Evolutionary conservation across 2,329 filamentous ascomycete genomes (phyloP), one percentile per base, ranked within the genome.

Genomic region (Colletotrichum liaoningense): DNA sequence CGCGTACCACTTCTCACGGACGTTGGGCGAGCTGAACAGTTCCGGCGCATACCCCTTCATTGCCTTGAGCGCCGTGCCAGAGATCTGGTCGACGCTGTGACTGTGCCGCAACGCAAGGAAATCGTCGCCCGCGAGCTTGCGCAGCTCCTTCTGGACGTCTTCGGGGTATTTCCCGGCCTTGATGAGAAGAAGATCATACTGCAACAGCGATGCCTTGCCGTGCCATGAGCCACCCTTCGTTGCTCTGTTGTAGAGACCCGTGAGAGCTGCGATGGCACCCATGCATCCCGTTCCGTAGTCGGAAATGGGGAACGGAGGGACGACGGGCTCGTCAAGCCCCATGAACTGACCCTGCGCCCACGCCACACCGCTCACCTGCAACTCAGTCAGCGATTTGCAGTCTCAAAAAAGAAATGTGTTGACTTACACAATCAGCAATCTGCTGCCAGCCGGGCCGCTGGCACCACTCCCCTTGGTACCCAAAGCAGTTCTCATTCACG

Each of bases 251-350:
- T 90, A 91, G 9, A 94, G 84, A 1, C 91, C 92, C 0, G 87
- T 86, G 46, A 94, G 80, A 0, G 92, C 92, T 4, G 92, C 90
- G 76, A 93, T 91, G 57, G 91, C 90, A 4, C 92, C 93, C 83
- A 93, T 91, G 78, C 91, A 93, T 35, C 92, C 93, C 0, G 92
- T 94, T 52, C 92, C 92, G 77, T 94, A 94, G 81, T 90, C 89
- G 26, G 87, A 90, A 75, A 91, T 90, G 35, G 89, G 89, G 71
- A 91, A 91, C 0, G 91, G 91, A 58, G 92, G 92, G 0, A 93
- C 89, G 1, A 93, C 87, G 19, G 91, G 91, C 77, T 93, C 91
- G 38, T 88, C 78, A 14, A 91, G 78, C 1, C 88, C 88, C 89
- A 92, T 91, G 75, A 89, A 89, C 8, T 81, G 79, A n/a, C 90